These are phyloP conservation scores for Cadophora sp. DNA, from an alignment of 2,329 filamentous ascomycete genomes.

Conservation along the genomic window DNA sequence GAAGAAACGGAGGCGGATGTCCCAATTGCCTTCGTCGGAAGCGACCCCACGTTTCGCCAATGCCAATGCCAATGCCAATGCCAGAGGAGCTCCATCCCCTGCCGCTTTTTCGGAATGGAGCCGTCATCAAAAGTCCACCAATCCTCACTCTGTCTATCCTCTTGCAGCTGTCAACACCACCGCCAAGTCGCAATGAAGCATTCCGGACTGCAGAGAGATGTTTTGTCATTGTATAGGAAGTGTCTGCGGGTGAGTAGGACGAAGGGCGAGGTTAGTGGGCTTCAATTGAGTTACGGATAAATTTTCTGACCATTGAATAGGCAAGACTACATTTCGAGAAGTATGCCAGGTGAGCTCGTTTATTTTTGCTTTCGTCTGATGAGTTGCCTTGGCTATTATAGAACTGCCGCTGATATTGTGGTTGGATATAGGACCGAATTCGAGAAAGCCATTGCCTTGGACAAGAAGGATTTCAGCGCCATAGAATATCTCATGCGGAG, in stretches of 20 bases:
- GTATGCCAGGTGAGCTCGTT: slow-evolving; percentile 63
- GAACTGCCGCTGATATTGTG: slow-evolving; percentile 7
- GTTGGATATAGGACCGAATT: slow-evolving; percentile 71
- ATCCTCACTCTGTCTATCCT: slow-evolving; percentile 30
- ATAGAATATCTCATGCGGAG: slow-evolving; percentile 74
- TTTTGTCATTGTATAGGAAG: slow-evolving; percentile 82
- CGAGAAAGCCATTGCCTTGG: slow-evolving; percentile 62
- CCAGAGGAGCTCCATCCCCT: slow-evolving; percentile 28
- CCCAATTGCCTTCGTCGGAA: slow-evolving; percentile 20
- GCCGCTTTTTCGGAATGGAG: slow-evolving; percentile 27
- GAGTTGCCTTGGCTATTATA: background rate
- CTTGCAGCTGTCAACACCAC: slow-evolving; percentile 10
- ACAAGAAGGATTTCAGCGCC: slow-evolving; percentile 73
- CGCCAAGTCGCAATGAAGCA: slow-evolving; percentile 54
- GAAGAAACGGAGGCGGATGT: slow-evolving; percentile 14
- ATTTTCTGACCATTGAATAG: slow-evolving; percentile 48
- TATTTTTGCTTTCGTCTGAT: background rate
- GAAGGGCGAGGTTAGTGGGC: slow-evolving; percentile 72
- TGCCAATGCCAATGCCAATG: no score
- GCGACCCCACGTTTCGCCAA: slow-evolving; percentile 17
- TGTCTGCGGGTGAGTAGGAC: slow-evolving; percentile 82
- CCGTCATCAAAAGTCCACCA: slow-evolving; percentile 31
- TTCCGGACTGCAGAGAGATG: slow-evolving; percentile 90
- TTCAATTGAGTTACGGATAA: slow-evolving; percentile 17
- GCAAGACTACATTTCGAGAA: slow-evolving; percentile 66